These are phyloP conservation scores for Exserohilum turcica DNA, from an alignment of 2,329 filamentous ascomycete genomes.

Conservation along the genomic window DNA sequence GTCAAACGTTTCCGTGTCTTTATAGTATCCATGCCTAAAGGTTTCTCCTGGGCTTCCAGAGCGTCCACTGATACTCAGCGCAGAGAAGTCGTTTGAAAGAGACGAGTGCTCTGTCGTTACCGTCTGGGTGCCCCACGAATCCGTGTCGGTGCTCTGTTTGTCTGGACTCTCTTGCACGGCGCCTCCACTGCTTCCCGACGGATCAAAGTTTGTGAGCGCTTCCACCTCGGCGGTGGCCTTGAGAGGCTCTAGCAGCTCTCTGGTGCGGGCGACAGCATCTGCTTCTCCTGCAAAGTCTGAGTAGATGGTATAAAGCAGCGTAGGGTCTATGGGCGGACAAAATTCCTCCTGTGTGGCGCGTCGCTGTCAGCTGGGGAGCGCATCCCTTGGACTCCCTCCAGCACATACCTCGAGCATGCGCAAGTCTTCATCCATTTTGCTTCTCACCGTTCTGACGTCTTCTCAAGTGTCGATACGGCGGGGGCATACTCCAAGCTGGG, in stretches of 20 bases:
- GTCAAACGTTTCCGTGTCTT: slow-evolving; percentile 52
- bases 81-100: slow-evolving; percentile 54
- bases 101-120: slow-evolving; percentile 58
- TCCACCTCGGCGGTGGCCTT: slow-evolving; percentile 68
- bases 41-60: slow-evolving; percentile 32
- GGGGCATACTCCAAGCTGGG: slow-evolving; percentile 34
- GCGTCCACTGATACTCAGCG: slow-evolving; percentile 34
- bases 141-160: slow-evolving; percentile 35
- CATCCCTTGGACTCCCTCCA: slow-evolving; percentile 1
- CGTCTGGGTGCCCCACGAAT: slow-evolving; percentile 49
- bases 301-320: slow-evolving; percentile 75
- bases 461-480: slow-evolving; percentile 19
- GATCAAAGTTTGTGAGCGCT: slow-evolving; percentile 77
- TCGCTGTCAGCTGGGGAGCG: slow-evolving; percentile 18
- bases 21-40: slow-evolving; percentile 38
- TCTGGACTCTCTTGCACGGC: slow-evolving; percentile 21
- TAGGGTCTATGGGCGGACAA: slow-evolving; percentile 75
- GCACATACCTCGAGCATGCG: slow-evolving; percentile 39
- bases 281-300: slow-evolving; percentile 72
- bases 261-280: slow-evolving; percentile 58
- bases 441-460: slow-evolving; percentile 32
- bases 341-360: slow-evolving; percentile 65
- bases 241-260: slow-evolving; percentile 66
- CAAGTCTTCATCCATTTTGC: slow-evolving; percentile 46
- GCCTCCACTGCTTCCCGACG: slow-evolving; percentile 68